Base-by-base conservation (phyloP, 768 basidiomycete genomes). In the Termitomyces bulborhizus region DNA sequence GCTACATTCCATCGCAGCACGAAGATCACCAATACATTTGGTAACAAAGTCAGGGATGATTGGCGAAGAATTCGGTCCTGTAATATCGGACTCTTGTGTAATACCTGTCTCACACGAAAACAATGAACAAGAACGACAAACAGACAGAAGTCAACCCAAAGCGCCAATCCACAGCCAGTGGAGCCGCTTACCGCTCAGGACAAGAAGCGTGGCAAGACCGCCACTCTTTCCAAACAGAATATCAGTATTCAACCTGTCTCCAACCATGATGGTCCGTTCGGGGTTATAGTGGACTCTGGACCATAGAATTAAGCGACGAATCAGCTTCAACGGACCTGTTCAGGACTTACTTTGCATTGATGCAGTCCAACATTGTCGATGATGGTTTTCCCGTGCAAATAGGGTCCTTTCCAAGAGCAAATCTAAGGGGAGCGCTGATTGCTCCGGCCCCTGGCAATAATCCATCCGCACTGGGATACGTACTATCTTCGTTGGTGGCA, bases 201-300 rank as follows among this genome's bases (percentile, higher is more conserved):
- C 96, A 41, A 98, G 84, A 54, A 98, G 75, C 0, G 96, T 98
- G 16, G 87, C 69, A 21, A 97, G 77, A 27, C 92, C 92, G 41
- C 93, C 92, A 45, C 81, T 81, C 66, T 90, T 80, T 48, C 96
- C 97, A 64, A 98, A 99, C 50, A 89, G 71, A 62, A 99, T 98
- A 70, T 99, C 96, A 5, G 97, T 98, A 68, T 91, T 88, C 60
- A 99, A 78, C 57, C 96, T 83, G 72, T 99, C 96, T 41, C 96
- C 96, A 44, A 98, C 78, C 93, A 99, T 98, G 67, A 98, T 84
- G 15, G 95, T 94, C 51, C 85, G 76, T 57, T 78, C 73, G 42
- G 91, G 91, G 70, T 98, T 89, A 67, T 92, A 94, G 46, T 89
- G 68, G 62, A 95, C 84, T 69, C 94, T 97, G 63, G 42, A 54